Base-by-base conservation (phyloP, 108 stramenopile genomes). In the Nannochloropsis granulata region DNA sequence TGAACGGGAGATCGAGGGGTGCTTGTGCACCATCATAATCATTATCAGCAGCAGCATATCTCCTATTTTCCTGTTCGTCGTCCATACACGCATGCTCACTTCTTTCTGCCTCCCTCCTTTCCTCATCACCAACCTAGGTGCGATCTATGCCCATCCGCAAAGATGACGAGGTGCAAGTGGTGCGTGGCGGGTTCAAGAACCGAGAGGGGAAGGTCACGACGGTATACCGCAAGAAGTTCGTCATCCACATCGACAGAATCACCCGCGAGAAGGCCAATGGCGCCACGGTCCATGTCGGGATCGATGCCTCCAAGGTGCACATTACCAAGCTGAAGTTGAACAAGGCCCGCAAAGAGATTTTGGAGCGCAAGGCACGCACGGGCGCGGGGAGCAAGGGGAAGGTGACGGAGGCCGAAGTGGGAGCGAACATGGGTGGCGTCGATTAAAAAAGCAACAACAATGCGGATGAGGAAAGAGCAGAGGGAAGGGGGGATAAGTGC, bases 251-350 rank as follows among this genome's bases (percentile, higher is more conserved):
- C 44, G 99, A 98, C 88, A 93, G 97, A 81, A 92, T 97, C 87
- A 95, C 94, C n/a, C 92, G 96, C 56, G 96, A 97, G 83, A 99
- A 99, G 95, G 94, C 93, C 78, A 97, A 97, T 89, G 88, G 96
- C 78, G 92, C 94, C 81, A 89, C 92, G 10, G 95, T 97, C 42
- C 92, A 93, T 42, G 94, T 98, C 42, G 97, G 97, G 78, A 96
- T 99, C 82, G 94, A 95, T 85, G 94, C 98, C 26, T 96, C 95
- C 78, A 94, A 95, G 88, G 88, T 97, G 78, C 92, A 93, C 82
- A 99, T 99, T 90, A 99, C 97, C 84, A 98, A 98, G 91, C 90
- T 99, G 83, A 97, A 98, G 93, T 91, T 98, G 93, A 96, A 98
- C 93, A 98, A 97, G 94, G 97, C 96, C 87, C 95, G 99, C 85